Conservation (phyloP, 768 basidiomycete species). For the Cystobasidium tubakii region DNA sequence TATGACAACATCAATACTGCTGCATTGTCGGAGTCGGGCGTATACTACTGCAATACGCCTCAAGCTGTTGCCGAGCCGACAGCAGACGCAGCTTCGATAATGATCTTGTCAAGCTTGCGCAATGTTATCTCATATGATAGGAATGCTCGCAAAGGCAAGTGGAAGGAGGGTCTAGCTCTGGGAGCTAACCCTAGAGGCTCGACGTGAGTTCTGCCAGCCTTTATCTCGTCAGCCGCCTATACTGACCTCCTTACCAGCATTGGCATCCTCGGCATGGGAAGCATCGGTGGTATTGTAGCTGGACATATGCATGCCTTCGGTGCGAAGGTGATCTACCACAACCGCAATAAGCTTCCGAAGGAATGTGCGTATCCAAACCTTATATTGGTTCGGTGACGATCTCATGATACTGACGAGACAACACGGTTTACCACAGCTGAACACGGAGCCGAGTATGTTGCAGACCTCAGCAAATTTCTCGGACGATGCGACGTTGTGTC, state of each 20-base stretch:
- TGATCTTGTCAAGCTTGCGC: conserved; percentile 3
- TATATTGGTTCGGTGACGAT: no score
- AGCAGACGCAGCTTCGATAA: conserved; percentile 20
- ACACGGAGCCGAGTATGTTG: conserved; percentile 31
- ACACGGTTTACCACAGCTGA: background rate
- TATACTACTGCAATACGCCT: conserved; percentile 46
- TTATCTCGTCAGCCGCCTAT: background rate
- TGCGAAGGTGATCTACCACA: conserved; percentile 48
- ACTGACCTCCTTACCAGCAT: conserved; percentile 37
- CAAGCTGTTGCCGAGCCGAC: conserved; percentile 41
- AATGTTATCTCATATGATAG: conserved; percentile 9
- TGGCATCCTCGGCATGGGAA: conserved; percentile 51
- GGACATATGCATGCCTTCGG: conserved; percentile 47
- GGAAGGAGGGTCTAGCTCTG: background rate
- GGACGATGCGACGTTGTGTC: conserved; percentile 59
- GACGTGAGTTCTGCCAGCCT: background rate
- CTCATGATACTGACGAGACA: background rate
- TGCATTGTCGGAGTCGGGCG: conserved; percentile 45
- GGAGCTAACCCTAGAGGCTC: conserved; percentile 1
- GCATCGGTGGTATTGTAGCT: conserved; percentile 48
- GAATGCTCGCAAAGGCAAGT: conserved; percentile 10
- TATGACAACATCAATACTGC: conserved; percentile 47
- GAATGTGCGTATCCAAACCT: conserved; percentile 5
- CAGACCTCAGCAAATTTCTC: conserved; percentile 58
- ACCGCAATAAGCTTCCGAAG: conserved; percentile 41